These are phyloP conservation scores for Juglanconis oblonga DNA, from an alignment of 2,329 filamentous ascomycete species.

Conservation along the genomic window DNA sequence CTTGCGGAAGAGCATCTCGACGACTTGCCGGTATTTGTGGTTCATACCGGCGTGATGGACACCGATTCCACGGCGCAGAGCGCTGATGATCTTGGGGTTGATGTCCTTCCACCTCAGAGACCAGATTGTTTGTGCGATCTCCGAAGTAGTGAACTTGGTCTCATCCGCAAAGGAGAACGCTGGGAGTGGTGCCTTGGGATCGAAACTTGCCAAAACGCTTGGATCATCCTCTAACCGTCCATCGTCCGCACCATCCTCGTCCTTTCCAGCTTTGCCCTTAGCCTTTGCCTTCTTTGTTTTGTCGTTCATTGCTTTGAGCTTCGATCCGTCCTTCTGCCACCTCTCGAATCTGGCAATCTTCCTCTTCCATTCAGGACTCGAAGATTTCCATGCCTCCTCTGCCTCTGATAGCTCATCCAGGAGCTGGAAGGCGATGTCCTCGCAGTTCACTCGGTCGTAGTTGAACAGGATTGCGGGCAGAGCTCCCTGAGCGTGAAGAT, in stretches of 20 bases:
- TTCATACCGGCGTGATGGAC: slow-evolving; percentile 82
- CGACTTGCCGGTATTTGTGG: slow-evolving; percentile 68
- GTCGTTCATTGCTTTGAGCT: slow-evolving; percentile 5
- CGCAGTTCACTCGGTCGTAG: slow-evolving; percentile 66
- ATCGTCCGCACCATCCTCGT: slow-evolving; percentile 41
- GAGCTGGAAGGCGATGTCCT: slow-evolving; percentile 52
- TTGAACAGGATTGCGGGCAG: slow-evolving; percentile 76
- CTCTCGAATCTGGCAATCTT: slow-evolving; percentile 57
- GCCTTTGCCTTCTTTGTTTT: slow-evolving; percentile 8
- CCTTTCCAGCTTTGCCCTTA: slow-evolving; percentile 35
- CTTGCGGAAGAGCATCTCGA: slow-evolving; percentile 72
- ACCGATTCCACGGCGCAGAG: slow-evolving; percentile 66
- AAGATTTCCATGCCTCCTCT: slow-evolving; percentile 56
- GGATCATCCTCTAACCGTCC: slow-evolving; percentile 50
- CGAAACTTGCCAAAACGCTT: slow-evolving; percentile 61
- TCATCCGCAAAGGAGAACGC: slow-evolving; percentile 66
- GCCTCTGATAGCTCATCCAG: slow-evolving; percentile 50
- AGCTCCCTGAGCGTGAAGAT: slow-evolving; percentile 47
- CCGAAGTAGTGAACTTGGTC: slow-evolving; percentile 54
- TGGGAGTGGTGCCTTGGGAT: slow-evolving; percentile 61
- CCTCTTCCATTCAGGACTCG: slow-evolving; percentile 57
- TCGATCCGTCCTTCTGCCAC: slow-evolving; percentile 25
- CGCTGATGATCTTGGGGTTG: slow-evolving; percentile 52
- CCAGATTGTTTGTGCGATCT: slow-evolving; percentile 54
- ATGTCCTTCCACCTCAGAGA: slow-evolving; percentile 51